Percentiles rank a stretch among this genome's conserved stretches.
Conservation (phyloP, 1,139 yeast genomes). For the Geotrichum carabidarum region DNA sequence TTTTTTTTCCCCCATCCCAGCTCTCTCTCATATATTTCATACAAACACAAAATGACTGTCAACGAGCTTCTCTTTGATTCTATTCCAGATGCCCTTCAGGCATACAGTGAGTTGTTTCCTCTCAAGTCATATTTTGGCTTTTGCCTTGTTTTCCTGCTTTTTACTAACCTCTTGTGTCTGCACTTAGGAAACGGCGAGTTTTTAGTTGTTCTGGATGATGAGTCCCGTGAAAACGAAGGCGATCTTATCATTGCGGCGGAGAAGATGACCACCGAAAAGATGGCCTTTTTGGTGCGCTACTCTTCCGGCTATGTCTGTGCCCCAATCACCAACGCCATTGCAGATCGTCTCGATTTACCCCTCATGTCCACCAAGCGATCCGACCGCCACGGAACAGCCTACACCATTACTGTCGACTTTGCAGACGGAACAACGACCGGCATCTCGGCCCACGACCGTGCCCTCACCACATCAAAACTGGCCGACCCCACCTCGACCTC, state of each 20-base stretch:
- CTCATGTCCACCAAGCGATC: slow-evolving; percentile 54
- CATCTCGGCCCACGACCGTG: slow-evolving; percentile 90
- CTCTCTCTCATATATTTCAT: not conserved
- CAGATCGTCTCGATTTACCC: slow-evolving; percentile 74
- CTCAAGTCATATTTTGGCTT: not conserved
- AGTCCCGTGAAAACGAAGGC: slow-evolving; percentile 93
- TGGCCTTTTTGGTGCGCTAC: slow-evolving; percentile 91
- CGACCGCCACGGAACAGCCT: slow-evolving; percentile 95
- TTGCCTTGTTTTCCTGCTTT: not conserved
- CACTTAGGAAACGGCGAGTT: slow-evolving; percentile 71
- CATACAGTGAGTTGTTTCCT: slow-evolving; percentile 45
- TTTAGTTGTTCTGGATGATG: slow-evolving; percentile 92
- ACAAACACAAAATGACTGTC: slow-evolving; percentile 11
- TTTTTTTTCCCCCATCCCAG: not conserved
- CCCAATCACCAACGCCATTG: slow-evolving; percentile 72
- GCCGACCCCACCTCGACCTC: slow-evolving; percentile 59
- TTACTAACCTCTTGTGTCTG: not conserved
- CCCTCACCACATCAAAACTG: slow-evolving; percentile 68
- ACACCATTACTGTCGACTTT: slow-evolving; percentile 86
- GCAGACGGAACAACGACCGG: slow-evolving; percentile 90
- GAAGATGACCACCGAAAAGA: slow-evolving; percentile 68
- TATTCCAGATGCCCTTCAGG: slow-evolving; percentile 71
- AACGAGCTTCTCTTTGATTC: slow-evolving; percentile 43
- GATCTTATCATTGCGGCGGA: slow-evolving; percentile 92
- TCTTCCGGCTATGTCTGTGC: slow-evolving; percentile 89